Conservation (phyloP, 441 rosid genomes). For the Bocquillonia castaneifolia region DNA sequence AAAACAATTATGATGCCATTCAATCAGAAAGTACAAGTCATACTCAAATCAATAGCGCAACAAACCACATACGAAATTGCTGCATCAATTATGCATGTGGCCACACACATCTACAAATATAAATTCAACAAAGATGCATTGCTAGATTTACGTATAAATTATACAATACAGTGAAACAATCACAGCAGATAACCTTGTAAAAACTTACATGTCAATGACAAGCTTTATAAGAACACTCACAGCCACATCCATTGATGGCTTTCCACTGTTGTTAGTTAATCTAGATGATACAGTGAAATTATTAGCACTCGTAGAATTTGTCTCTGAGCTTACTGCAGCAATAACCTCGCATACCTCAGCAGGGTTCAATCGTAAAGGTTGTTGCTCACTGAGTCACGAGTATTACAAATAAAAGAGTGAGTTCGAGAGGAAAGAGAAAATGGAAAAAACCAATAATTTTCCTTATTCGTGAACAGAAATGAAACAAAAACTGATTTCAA, state of each 20-base stretch:
- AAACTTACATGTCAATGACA: slow-evolving; percentile 90
- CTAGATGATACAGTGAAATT: slow-evolving; percentile 68
- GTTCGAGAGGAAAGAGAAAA: background rate
- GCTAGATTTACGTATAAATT: slow-evolving; percentile 4
- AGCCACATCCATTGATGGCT: slow-evolving; percentile 96
- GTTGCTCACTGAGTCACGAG: slow-evolving; percentile 77
- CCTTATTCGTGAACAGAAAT: background rate
- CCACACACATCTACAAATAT: background rate
- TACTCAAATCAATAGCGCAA: slow-evolving; percentile 1
- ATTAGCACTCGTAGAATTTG: slow-evolving; percentile 55
- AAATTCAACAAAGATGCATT: background rate
- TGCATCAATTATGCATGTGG: background rate
- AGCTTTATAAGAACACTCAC: slow-evolving; percentile 97
- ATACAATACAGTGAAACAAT: slow-evolving; percentile 11
- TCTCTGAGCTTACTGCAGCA: slow-evolving; percentile 92
- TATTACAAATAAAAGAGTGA: slow-evolving; percentile 25
- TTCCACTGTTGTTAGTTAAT: slow-evolving; percentile 70
- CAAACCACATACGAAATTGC: slow-evolving; percentile 5
- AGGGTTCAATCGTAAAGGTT: slow-evolving; percentile 77
- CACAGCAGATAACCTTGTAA: slow-evolving; percentile 9
- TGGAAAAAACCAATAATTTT: slow-evolving; percentile 3
- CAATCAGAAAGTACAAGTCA: slow-evolving; percentile 8
- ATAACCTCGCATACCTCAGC: slow-evolving; percentile 95
- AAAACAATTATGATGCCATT: background rate
- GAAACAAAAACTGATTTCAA: background rate